phyloP scores from a whole-genome alignment of 768 basidiomycete species.

The Rhodotorula toruloides region DNA sequence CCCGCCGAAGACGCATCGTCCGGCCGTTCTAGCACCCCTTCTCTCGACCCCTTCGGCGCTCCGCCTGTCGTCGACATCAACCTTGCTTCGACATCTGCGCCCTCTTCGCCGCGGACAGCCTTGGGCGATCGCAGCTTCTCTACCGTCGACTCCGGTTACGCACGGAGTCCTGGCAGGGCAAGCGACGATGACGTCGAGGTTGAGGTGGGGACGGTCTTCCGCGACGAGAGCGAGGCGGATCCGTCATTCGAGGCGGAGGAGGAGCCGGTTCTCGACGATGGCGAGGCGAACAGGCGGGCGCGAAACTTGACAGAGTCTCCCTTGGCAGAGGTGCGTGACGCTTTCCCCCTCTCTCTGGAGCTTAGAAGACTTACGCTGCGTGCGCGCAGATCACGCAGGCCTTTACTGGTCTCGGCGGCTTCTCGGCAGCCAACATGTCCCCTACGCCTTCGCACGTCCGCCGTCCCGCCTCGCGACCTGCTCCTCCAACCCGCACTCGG shows the following conservation, averaged over 20 bases:
- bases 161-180: conserved; percentile 1
- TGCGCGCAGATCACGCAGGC: conserved; percentile 29
- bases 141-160: conserved; percentile 29
- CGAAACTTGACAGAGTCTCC: conserved; percentile 32
- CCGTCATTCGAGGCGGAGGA: conserved; percentile 1
- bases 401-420: conserved; percentile 31
- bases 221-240: conserved; percentile 14
- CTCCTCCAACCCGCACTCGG: conserved; percentile 1
- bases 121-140: conserved; percentile 2
- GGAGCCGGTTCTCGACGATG: too few species aligned
- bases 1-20: neutral
- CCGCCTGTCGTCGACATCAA: conserved; percentile 1
- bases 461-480: neutral
- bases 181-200: conserved; percentile 7
- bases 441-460: conserved; percentile 8
- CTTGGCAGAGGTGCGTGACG: conserved; percentile 23
- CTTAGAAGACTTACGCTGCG: neutral
- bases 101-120: neutral
- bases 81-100: neutral
- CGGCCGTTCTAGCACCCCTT: neutral
- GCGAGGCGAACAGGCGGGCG: conserved; percentile 14
- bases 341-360: neutral
- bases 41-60: neutral
- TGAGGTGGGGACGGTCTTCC: neutral
- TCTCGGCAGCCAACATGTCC: conserved; percentile 18